A percentile compares a stretch with the other conserved stretches of the same genome.
These are phyloP conservation scores for Heterotrichella gracilis DNA, from an alignment of 352 stramenopile genomes.

Conservation along the genomic window DNA sequence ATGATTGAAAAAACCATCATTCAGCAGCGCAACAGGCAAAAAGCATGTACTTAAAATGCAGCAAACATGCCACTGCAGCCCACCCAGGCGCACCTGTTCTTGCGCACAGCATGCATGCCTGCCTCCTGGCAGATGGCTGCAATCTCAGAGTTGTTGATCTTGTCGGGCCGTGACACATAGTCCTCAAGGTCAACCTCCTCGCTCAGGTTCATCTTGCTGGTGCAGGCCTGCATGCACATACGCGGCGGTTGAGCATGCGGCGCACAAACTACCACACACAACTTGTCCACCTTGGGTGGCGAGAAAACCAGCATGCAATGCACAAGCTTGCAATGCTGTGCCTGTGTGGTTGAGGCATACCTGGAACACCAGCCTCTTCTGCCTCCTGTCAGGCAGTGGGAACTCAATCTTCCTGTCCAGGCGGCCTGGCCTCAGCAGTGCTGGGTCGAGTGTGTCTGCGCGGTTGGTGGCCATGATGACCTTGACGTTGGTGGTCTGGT, in stretches of 20 bases:
- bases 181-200: conserved; percentile 97
- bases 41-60: too few relatives aligned
- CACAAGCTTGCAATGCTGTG: too few relatives aligned
- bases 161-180: conserved; percentile 97
- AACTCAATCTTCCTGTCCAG: conserved; percentile 99
- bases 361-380: conserved; percentile 99
- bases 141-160: conserved; percentile 91
- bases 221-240: conserved; percentile 93
- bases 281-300: too few relatives aligned
- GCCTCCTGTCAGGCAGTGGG: conserved; percentile 75
- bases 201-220: conserved; percentile 92
- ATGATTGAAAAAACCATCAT: too few relatives aligned
- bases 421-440: conserved; percentile 73
- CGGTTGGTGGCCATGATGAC: conserved; percentile 98
- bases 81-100: too few relatives aligned
- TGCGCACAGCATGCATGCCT: conserved; percentile 82
- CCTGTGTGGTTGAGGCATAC: too few relatives aligned
- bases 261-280: too few relatives aligned
- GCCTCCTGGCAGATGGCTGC: conserved; percentile 90
- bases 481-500: conserved; percentile 98
- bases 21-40: too few relatives aligned
- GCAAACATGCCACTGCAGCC: too few relatives aligned
- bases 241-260: too few relatives aligned
- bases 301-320: too few relatives aligned
- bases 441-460: conserved; percentile 89